Percentiles rank a stretch among this genome's conserved stretches.
phyloP scores from a whole-genome alignment of 2,329 filamentous ascomycete species.

The Endothia cerciana region DNA sequence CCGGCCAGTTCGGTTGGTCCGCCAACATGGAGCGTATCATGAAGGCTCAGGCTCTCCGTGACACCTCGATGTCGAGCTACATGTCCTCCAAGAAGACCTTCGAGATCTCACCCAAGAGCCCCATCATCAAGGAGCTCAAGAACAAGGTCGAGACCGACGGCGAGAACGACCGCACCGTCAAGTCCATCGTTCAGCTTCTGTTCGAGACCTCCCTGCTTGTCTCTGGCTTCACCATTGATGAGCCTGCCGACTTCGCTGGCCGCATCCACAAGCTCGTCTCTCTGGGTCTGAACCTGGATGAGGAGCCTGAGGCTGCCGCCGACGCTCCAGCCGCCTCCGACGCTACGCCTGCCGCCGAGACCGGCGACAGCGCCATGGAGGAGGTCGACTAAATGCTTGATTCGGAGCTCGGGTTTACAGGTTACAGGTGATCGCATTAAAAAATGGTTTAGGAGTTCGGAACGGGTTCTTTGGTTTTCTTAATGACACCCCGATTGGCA shows the following conservation, averaged over 20 bases:
- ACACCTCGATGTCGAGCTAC: conserved; percentile 99
- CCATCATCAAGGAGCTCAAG: conserved; percentile 99
- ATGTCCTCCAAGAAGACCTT: conserved; percentile 99
- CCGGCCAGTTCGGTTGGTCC: conserved; percentile 99
- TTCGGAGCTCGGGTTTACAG: conserved; percentile 22
- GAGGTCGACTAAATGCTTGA: conserved; percentile 84
- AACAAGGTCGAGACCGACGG: conserved; percentile 98
- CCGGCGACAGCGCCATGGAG: conserved; percentile 97
- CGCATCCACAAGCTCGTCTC: conserved; percentile 99
- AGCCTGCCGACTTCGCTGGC: conserved; percentile 96
- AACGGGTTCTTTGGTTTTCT: conserved; percentile 37
- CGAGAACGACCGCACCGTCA: conserved; percentile 98
- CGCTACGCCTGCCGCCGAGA: conserved; percentile 61
- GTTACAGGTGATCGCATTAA: conserved; percentile 37
- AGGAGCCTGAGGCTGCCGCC: conserved; percentile 78
- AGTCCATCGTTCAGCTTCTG: conserved; percentile 97
- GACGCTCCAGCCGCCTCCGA: conserved; percentile 60
- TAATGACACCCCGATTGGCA: conserved; percentile 35
- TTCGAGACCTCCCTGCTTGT: conserved; percentile 99
- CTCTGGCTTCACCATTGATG: conserved; percentile 99
- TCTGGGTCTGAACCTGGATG: conserved; percentile 95
- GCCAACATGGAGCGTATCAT: conserved; percentile 99
- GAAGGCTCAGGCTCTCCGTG: conserved; percentile 99
- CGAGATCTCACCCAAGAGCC: conserved; percentile 98
- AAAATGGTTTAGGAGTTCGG: conserved; percentile 49